phyloP scores from a whole-genome alignment of 495 filamentous ascomycete genomes.

The Talaromyces adpressus region DNA sequence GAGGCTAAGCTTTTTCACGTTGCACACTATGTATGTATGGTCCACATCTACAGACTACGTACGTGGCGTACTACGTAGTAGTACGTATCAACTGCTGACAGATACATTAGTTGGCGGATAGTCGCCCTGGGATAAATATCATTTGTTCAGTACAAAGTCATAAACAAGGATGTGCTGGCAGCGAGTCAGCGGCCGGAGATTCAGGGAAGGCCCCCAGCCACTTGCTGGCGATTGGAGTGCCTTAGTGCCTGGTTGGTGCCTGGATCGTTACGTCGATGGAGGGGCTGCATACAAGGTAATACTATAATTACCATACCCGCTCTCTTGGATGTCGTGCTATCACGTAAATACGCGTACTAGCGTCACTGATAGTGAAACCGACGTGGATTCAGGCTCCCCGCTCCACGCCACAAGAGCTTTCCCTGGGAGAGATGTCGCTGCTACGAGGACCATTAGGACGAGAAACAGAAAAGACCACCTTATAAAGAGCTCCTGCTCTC shows the following conservation, averaged over 20 bases:
- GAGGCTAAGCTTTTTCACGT: conserved; percentile 2
- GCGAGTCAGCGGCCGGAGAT: background rate
- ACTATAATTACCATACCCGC: background rate
- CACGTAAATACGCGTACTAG: background rate
- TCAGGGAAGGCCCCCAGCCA: background rate
- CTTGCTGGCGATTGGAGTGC: background rate
- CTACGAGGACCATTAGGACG: background rate
- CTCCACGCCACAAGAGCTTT: background rate
- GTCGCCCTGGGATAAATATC: background rate
- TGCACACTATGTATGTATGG: background rate
- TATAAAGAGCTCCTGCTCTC: background rate
- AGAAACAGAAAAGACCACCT: background rate
- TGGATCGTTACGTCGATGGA: background rate
- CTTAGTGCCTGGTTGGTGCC: background rate
- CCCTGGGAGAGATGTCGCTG: background rate
- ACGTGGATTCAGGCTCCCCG: background rate
- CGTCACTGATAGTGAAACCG: background rate
- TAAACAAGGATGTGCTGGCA: background rate
- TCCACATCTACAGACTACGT: background rate
- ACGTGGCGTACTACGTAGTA: background rate
- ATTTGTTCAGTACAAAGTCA: background rate
- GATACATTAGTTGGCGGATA: background rate
- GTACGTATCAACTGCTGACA: background rate
- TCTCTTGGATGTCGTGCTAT: background rate
- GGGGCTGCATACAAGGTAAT: background rate